Base-by-base conservation (phyloP, 352 stramenopile species). In the Thraustochytrium sp. region DNA sequence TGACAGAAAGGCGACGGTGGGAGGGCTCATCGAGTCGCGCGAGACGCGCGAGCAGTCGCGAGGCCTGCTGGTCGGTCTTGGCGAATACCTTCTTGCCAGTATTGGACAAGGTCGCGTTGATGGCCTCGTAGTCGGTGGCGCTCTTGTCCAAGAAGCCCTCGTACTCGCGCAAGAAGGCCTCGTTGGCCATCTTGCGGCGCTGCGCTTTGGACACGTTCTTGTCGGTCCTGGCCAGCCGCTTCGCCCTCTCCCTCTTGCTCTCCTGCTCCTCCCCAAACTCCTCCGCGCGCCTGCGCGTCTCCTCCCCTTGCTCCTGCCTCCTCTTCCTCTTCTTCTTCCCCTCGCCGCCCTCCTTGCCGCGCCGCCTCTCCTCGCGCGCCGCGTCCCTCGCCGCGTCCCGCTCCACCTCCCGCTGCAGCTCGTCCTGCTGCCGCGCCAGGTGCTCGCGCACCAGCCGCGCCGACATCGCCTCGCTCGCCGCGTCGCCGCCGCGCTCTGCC, bases 391-490 rank as follows among this genome's bases (percentile, higher is more conserved):
- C 26, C 42, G 68, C 11, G 23, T 77, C 65, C 0, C 65, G 59
- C 59, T 68, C 65, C 18, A 77, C 26, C 34, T 62, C 42, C 16
- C 26, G 26, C 65, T 62, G 36, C 13, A 77, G 46, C 34, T 23
- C 65, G n/a, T 77, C 65, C 42, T 62, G 65, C 65, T 77, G 65
- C 40, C 42, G 36, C 42, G 68, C n/a, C 42, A 77, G 49, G 46
- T 77, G 65, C 65, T 77, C 65, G 2, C 65, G 65, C 31, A 77
- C 65, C 13, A 77, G 65, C 1, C 65, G 36, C 34, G 40, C 42
- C 46, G 65, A 77, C 65, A 77, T 77, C 49, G n/a, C n/a, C n/a
- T n/a, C n/a, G n/a, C n/a, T n/a, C n/a, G n/a, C n/a, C n/a, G n/a
- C n/a, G n/a, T n/a, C n/a, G n/a, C n/a, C n/a, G n/a, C n/a, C n/a